A percentile compares a stretch with the other conserved stretches of the same genome.
Evolutionary conservation across 805 yeast genomes (phyloP).

Genomic region (Barnettozyma populi): DNA sequence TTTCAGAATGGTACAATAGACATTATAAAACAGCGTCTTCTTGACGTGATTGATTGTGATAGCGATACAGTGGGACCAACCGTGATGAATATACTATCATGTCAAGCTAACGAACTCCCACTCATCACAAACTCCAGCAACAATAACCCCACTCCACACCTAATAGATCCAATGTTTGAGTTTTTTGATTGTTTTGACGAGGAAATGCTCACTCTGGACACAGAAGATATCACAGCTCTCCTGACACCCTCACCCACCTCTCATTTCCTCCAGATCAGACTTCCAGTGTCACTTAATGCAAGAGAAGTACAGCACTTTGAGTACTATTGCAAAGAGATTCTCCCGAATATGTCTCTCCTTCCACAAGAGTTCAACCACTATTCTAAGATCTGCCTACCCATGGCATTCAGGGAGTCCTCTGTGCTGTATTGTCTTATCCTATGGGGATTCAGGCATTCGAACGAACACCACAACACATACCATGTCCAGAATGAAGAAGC

Average conservation of each 20-base stretch:
- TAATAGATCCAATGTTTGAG: constrained; percentile 8
- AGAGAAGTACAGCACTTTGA: constrained; percentile 35
- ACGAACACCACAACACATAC: constrained; percentile 10
- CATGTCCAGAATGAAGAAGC: constrained; percentile 16
- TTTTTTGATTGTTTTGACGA: constrained; percentile 1
- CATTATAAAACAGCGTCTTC: not conserved
- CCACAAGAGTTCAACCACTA: constrained; percentile 42
- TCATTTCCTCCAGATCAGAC: constrained; percentile 21
- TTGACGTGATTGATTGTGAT: constrained; percentile 11
- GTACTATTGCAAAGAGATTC: constrained; percentile 39
- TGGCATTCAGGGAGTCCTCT: constrained; percentile 38
- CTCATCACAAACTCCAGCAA: not conserved
- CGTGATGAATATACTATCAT: constrained; percentile 7
- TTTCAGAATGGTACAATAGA: not conserved
- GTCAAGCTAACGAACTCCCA: not conserved
- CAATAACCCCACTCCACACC: not conserved
- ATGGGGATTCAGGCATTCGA: constrained; percentile 41
- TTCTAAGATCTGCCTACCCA: constrained; percentile 37
- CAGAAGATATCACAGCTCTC: not conserved
- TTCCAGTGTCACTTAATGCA: constrained; percentile 29
- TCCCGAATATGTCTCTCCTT: constrained; percentile 34
- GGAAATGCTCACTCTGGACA: not conserved
- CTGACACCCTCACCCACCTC: constrained; percentile 8
- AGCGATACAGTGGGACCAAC: constrained; percentile 6
- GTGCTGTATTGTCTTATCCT: constrained; percentile 43